phyloP scores from a whole-genome alignment of 176 grass and related monocot genomes.

The Musa schizocarpa region DNA sequence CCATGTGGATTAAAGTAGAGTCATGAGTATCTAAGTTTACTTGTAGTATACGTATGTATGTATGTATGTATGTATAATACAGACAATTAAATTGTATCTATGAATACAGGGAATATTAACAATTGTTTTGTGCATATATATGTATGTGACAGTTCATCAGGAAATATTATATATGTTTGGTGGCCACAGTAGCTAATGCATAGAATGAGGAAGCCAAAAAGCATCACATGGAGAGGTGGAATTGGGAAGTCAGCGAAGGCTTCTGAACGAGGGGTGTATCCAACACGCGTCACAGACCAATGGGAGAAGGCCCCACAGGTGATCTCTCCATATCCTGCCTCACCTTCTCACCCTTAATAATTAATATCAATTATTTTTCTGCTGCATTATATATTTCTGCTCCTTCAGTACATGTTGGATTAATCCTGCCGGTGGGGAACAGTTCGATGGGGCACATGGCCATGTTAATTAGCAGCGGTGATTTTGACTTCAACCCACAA shows the following conservation, averaged over 20 bases:
- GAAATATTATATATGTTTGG: not conserved
- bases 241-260: not conserved
- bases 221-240: not conserved
- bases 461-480: not conserved
- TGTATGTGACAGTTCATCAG: not conserved
- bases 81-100: too few species aligned
- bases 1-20: too few species aligned
- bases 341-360: slow-evolving; percentile 4
- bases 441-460: too few species aligned
- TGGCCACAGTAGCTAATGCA: not conserved
- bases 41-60: too few species aligned
- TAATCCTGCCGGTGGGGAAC: not conserved
- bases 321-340: slow-evolving; percentile 7
- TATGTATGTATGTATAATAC: not conserved
- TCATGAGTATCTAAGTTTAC: too few species aligned
- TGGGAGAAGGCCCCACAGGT: not conserved
- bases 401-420: not conserved
- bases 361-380: not conserved
- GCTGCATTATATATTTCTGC: not conserved
- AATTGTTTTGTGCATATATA: too few species aligned
- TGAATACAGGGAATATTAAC: too few species aligned
- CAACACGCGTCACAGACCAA: not conserved
- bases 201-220: not conserved
- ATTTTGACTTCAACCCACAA: not conserved
- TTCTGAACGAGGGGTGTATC: not conserved